Evolutionary conservation across 164 flowering plant genomes (phyloP).

Genomic region (Malania oleifera): DNA sequence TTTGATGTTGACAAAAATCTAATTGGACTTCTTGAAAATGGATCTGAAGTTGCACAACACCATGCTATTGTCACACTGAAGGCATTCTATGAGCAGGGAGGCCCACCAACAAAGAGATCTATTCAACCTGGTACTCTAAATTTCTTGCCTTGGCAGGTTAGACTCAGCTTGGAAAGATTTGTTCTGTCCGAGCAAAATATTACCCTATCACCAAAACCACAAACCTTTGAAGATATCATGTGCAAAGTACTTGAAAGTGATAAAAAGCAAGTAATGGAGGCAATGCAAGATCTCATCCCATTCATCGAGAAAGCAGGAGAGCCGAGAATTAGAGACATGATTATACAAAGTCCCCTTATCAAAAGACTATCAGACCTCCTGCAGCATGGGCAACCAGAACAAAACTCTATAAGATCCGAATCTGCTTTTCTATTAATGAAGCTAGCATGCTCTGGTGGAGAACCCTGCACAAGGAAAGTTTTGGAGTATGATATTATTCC

Average conservation of each 20-base stretch:
- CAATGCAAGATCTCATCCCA: constrained; percentile 43
- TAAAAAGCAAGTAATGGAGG: constrained; percentile 27
- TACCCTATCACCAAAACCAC: constrained; percentile 27
- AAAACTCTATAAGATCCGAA: constrained; percentile 27
- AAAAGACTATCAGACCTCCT: constrained; percentile 28
- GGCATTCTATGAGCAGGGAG: constrained; percentile 34
- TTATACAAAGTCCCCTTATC: constrained; percentile 35
- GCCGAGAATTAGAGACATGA: constrained; percentile 31
- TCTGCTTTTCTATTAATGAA: constrained; percentile 42
- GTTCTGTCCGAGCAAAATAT: constrained; percentile 19
- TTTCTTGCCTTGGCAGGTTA: constrained; percentile 47
- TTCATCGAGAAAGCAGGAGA: constrained; percentile 36
- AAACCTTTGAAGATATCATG: constrained; percentile 33
- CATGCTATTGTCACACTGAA: constrained; percentile 37
- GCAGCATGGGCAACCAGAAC: constrained; percentile 15
- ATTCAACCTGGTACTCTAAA: constrained; percentile 28
- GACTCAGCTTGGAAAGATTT: constrained; percentile 36
- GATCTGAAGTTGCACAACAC: constrained; percentile 43
- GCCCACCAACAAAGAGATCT: constrained; percentile 20
- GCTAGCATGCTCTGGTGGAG: constrained; percentile 43
- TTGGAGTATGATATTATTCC: constrained; percentile 36
- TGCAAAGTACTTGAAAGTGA: constrained; percentile 24
- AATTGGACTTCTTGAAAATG: constrained; percentile 31
- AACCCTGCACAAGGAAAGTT: constrained; percentile 32
- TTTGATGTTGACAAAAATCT: constrained; percentile 37